Percentiles rank a stretch among this genome's conserved stretches.
phyloP scores from a whole-genome alignment of 2,329 filamentous ascomycete genomes.

The Colletotrichum magnum region DNA sequence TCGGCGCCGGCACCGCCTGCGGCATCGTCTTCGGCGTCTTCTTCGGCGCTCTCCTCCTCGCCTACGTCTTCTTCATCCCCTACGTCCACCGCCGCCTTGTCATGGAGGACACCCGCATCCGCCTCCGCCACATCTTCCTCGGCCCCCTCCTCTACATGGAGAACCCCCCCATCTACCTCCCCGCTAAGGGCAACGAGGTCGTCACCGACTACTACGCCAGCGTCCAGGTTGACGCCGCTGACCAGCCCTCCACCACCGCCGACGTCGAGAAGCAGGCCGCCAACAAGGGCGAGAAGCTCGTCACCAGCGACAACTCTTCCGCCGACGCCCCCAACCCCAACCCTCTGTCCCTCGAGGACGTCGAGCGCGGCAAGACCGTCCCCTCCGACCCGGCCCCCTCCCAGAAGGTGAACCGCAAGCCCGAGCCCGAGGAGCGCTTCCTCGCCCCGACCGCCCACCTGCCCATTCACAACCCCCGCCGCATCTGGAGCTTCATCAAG shows the following conservation, averaged over 20 bases:
- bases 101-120: conserved; percentile 49
- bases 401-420: conserved; percentile 55
- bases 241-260: neutral
- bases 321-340: neutral
- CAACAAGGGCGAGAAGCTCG: conserved; percentile 33
- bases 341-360: conserved; percentile 43
- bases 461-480: conserved; percentile 40
- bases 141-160: conserved; percentile 53
- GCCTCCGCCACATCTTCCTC: conserved; percentile 51
- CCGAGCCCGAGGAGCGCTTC: conserved; percentile 51
- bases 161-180: conserved; percentile 44
- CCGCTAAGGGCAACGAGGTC: conserved; percentile 44
- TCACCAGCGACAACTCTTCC: conserved; percentile 13
- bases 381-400: conserved; percentile 38
- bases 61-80: conserved; percentile 53
- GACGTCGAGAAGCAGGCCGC: conserved; percentile 23
- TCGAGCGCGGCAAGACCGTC: conserved; percentile 51
- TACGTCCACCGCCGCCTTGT: conserved; percentile 52
- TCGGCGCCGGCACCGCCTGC: conserved; percentile 49
- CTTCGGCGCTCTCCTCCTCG: conserved; percentile 47
- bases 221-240: conserved; percentile 19
- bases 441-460: conserved; percentile 40
- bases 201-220: conserved; percentile 47
- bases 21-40: conserved; percentile 49
- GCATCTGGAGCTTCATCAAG: conserved; percentile 42